phyloP scores from a whole-genome alignment of 164 flowering plant genomes.

The Kingdonia uniflora region DNA sequence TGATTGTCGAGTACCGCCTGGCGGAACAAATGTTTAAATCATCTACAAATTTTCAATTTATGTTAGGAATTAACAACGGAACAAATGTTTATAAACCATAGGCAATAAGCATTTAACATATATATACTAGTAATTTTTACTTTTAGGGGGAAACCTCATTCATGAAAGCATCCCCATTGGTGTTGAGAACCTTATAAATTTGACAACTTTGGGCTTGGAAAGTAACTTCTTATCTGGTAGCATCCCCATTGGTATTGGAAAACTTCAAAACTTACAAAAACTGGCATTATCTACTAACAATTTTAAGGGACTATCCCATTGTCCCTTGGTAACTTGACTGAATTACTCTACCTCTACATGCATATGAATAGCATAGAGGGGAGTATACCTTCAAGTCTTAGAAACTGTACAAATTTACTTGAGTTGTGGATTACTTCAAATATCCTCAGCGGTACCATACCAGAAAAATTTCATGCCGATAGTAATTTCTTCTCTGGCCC shows the following conservation, averaged over 20 bases:
- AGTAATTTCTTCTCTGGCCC: constrained; percentile 1
- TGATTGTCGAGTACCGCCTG: too few species aligned
- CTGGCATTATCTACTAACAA: neutral
- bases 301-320: constrained; percentile 1
- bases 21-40: too few species aligned
- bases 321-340: constrained; percentile 5
- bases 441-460: constrained; percentile 3
- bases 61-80: too few species aligned
- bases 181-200: constrained; percentile 5
- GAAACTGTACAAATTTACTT: neutral
- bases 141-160: neutral
- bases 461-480: neutral
- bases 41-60: neutral
- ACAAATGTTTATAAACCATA: too few species aligned
- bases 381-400: constrained; percentile 2
- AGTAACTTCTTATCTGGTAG: constrained; percentile 1
- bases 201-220: neutral
- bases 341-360: neutral
- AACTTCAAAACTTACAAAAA: neutral
- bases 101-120: too few species aligned
- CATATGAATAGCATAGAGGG: neutral
- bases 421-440: neutral
- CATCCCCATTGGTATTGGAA: constrained; percentile 3
- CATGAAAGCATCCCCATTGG: constrained; percentile 6
- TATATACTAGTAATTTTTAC: rapidly evolving